These are phyloP conservation scores for Populus hybrid DNA, from an alignment of 441 rosid genomes.

Conservation along the genomic window DNA sequence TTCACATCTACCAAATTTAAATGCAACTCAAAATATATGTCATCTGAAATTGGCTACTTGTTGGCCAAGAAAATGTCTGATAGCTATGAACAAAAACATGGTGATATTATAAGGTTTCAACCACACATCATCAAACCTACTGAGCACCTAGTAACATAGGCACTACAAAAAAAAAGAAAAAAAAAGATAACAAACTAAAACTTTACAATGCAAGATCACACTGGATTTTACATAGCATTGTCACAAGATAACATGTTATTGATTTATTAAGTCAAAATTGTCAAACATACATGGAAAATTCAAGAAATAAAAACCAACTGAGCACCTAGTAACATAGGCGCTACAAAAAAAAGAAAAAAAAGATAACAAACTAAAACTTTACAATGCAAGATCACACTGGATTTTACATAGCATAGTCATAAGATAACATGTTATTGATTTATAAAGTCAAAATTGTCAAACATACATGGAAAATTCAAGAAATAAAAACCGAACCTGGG, in stretches of 20 bases:
- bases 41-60: neutral
- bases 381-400: neutral
- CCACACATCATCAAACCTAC: neutral
- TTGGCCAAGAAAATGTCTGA: neutral
- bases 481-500: constrained; percentile 59
- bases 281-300: neutral
- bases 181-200: neutral
- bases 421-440: neutral
- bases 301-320: constrained; percentile 15
- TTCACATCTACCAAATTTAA: neutral
- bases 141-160: neutral
- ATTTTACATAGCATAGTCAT: neutral
- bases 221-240: neutral
- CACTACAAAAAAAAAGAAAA: neutral
- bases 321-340: neutral
- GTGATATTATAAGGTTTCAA: neutral
- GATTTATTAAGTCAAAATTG: neutral
- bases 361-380: neutral
- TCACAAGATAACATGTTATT: neutral
- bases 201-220: neutral
- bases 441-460: neutral
- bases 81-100: neutral
- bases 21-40: neutral
- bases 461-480: constrained; percentile 1
- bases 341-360: neutral